Base-by-base conservation (phyloP, 1,284 basidiomycete genomes). In the Wallemia ichthyophaga region DNA sequence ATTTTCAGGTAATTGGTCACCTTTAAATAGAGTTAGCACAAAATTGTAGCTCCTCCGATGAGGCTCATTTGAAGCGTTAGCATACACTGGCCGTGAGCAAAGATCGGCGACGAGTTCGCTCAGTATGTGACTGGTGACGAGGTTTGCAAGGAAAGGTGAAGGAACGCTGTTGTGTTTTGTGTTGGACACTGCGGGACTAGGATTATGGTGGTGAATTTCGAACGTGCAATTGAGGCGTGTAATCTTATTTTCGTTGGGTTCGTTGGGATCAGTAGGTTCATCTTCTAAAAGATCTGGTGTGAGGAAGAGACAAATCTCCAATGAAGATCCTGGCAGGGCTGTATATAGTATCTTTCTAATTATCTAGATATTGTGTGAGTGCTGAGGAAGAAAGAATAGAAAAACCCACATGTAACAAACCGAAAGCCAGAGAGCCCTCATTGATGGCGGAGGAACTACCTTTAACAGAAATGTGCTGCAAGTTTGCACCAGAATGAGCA, bases 401-500 rank as follows among this genome's bases (percentile, higher is more conserved):
- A 1, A 7, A 7, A 69, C 85, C 73, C 71, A 92, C 89, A 74
- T 89, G 82, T 33, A 80, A 78, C 57, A 92, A 69, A 1, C 79
- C 76, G 70, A 83, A 89, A 26, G 78, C 80, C 62, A 91, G 72
- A 0, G 80, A 86, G 63, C 79, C 80, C 64, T 87, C 85, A 65
- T 91, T 84, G 2, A 27, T 26, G 25, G 2, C 25, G 3, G 24
- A 2, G 3, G 9, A 21, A 27, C 15, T 27, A 27, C 85, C 88
- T 64, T 75, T 77, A 23, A 91, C 84, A 60, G 78, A 79, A 59
- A 88, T 75, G 66, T 89, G 82, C 70, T 82, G 83, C 72, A 88
- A 74, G 23, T 79, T 80, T 23, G 83, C 78, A 67, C 91, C 86
- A 37, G 81, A 82, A 64, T 91, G 86, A 67, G 82, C 88, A 7